These are phyloP conservation scores for Sarcomyxa edulis DNA, from an alignment of 768 basidiomycete species.

Conservation along the genomic window DNA sequence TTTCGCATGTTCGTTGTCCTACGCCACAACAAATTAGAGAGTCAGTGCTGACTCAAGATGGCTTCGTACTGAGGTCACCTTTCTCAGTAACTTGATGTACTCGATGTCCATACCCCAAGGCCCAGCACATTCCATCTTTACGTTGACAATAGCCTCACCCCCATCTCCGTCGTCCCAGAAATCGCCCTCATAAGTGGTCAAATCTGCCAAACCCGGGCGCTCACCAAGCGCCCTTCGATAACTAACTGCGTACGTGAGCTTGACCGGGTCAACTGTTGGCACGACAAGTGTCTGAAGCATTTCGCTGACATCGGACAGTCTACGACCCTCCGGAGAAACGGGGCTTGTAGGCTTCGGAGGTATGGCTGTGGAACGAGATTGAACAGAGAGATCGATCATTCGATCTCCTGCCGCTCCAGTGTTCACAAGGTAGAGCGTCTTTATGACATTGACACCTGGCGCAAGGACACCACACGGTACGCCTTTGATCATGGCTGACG, in stretches of 20 bases:
- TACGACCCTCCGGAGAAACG: slow-evolving; percentile 10
- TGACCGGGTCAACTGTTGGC: slow-evolving; percentile 60
- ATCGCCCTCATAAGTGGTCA: slow-evolving; percentile 47
- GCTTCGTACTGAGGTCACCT: too few species aligned
- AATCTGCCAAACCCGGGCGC: slow-evolving; percentile 44
- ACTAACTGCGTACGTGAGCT: slow-evolving; percentile 42
- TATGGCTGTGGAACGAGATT: slow-evolving; percentile 37
- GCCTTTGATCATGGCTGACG: slow-evolving; percentile 70
- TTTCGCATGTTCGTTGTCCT: slow-evolving; percentile 41
- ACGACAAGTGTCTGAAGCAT: slow-evolving; percentile 62
- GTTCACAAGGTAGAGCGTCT: slow-evolving; percentile 59
- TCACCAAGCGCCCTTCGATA: slow-evolving; percentile 43
- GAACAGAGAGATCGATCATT: slow-evolving; percentile 76
- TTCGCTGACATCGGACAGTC: slow-evolving; percentile 45
- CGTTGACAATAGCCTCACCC: slow-evolving; percentile 53
- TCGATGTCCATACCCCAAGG: slow-evolving; percentile 55
- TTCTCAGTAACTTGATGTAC: slow-evolving; percentile 36
- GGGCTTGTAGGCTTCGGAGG: slow-evolving; percentile 13
- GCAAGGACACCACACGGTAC: slow-evolving; percentile 58
- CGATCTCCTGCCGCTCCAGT: slow-evolving; percentile 65
- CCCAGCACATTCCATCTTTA: slow-evolving; percentile 47
- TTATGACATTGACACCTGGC: slow-evolving; percentile 51
- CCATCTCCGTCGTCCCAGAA: slow-evolving; percentile 46
- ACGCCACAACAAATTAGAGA: neutral
- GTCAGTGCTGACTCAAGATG: too few species aligned